Base-by-base conservation (phyloP, 1,139 yeast genomes). In the Spencermartinsiella ligniputridi region DNA sequence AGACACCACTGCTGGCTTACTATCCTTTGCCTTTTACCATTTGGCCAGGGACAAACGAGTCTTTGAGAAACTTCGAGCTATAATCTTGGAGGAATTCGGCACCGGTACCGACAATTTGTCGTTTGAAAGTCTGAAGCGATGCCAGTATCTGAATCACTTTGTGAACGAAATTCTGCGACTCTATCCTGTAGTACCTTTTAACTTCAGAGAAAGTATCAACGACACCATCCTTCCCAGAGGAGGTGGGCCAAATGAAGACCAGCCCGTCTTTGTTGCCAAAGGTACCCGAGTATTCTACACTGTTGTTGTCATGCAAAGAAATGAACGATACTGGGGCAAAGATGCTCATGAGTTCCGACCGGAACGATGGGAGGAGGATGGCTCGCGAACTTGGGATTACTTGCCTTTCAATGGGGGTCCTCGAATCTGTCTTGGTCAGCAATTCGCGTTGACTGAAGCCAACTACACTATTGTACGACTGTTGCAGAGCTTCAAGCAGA, bases 321-420 rank as follows among this genome's bases (percentile, higher is more conserved):
- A 67, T 46, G 61, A 62, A 39, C 58, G 59, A 27, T 61, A 62
- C 52, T 78, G 74, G 64, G 83, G 82, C 35, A 63, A 70, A 40
- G 79, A 76, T 50, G 71, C 78, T 8, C 49, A 53, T 2, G 73
- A 58, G 34, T 78, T 74, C 60, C 63, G 66, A 37, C 82, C 82
- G 3, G 81, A 76, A 52, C 66, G 81, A 51, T 76, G 81, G 81
- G 49, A 16, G 12, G 40, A 37, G 22, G 16, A 18, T 20, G 33
- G 27, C 6, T 21, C 40, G 3, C 32, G 32, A 27, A 53, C 52
- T 35, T 77, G 81, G 80, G 75, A 74, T 12, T 76, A 63, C 57
- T 57, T 76, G 22, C 81, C 81, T 3, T 76, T 76, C 64, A 77
- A 77, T 52, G 82, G 81, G 39, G 83, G 83, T 4, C 82, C 83